Base-by-base conservation (phyloP, 148 eudicot species). In the Silene conica region DNA sequence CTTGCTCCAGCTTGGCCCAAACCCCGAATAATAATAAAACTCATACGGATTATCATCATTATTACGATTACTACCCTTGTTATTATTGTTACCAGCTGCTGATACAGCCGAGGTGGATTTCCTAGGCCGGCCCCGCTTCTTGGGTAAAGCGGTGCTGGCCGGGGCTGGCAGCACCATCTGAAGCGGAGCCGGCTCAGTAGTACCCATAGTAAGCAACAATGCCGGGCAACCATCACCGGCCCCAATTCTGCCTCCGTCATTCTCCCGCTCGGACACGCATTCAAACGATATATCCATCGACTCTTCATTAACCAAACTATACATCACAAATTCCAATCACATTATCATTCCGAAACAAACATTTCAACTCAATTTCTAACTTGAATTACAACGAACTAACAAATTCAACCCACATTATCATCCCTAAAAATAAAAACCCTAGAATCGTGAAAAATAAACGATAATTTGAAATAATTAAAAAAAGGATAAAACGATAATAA, bases 1-100 rank as follows among this genome's bases (percentile, higher is more conserved):
- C 74, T 71, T 71, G 23, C 74, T 25, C 74, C 65, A 56, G 19
- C 78, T 70, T 14, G 97, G 97, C 4, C 93, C 93, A 34, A 88
- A 92, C 56, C 96, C 97, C 0, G 90, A 78, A 70, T 90, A 92
- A 63, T 88, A 88, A 76, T 87, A 90, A 54, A 76, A 86, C 22
- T 85, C 85, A 67, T 85, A 45, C 1, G 89, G 88, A 48, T 88
- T 86, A 0, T 50, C 48, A 43, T 28, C 14, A 10, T 6, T 13
- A 22, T n/a, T 25, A 0, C 48, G 26, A 19, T 20, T 45, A 8
- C 19, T 28, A 34, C 22, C 41, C 8, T 25, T 46, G 46, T 6
- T 45, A 22, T 7, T 41, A 21, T 12, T 15, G 65, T 10, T 18
- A 48, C 22, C 0, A 34, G 18, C 0, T 25, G 70, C 18, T 2